A percentile compares a stretch with the other conserved stretches of the same genome.
These are phyloP conservation scores for Xylaria sp. DNA, from an alignment of 2,329 filamentous ascomycete species.

Conservation along the genomic window DNA sequence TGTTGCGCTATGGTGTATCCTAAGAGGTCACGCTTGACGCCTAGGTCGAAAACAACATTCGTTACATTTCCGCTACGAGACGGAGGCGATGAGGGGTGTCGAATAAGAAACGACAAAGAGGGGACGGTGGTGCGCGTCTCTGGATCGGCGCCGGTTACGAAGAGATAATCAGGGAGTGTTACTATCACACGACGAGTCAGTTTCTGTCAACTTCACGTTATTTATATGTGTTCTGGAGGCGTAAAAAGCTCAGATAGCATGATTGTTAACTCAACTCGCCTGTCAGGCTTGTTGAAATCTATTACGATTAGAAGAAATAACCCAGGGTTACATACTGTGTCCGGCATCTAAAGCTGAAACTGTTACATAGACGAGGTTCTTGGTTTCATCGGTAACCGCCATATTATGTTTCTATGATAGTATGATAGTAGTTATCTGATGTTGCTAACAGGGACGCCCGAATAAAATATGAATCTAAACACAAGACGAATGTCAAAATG, in stretches of 20 bases:
- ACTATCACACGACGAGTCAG: conserved; percentile 39
- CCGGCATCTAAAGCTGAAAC: conserved; percentile 53
- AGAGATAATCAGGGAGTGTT: conserved; percentile 58
- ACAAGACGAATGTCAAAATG: not conserved
- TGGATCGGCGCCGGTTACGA: conserved; percentile 56
- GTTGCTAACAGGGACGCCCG: not conserved
- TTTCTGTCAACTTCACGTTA: not conserved
- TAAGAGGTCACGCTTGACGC: conserved; percentile 56
- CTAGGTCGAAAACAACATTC: conserved; percentile 63
- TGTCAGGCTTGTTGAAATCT: not conserved
- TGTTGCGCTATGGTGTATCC: conserved; percentile 57
- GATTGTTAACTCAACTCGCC: too few species aligned
- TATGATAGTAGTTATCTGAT: not conserved
- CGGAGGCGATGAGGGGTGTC: conserved; percentile 51
- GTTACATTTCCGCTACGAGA: conserved; percentile 44
- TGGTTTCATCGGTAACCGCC: not conserved
- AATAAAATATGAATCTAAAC: not conserved
- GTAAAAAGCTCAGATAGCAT: not conserved
- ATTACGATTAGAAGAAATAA: not conserved
- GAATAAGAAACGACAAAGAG: conserved; percentile 63
- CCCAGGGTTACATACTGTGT: conserved; percentile 38
- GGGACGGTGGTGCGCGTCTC: conserved; percentile 59
- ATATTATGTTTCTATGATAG: too few species aligned
- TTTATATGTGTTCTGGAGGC: not conserved
- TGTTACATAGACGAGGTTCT: conserved; percentile 43